Base-by-base conservation (phyloP, 2,329 filamentous ascomycete species). In the Chaetomiaceae sp. region DNA sequence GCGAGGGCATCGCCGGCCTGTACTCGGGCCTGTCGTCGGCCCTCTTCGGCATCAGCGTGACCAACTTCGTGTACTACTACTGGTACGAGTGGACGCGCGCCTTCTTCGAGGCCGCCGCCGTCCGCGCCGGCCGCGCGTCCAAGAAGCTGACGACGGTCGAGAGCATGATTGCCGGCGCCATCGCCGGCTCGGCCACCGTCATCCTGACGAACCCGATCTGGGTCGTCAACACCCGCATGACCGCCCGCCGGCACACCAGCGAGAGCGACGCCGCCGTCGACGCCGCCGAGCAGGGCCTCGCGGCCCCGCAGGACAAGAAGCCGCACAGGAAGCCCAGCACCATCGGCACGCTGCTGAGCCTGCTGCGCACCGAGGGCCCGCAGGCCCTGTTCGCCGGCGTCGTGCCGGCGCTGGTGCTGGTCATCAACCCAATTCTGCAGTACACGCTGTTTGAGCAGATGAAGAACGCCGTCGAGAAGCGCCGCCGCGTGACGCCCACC, bases 11-110 rank as follows among this genome's bases (percentile, higher is more conserved):
- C 47, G 73, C 79, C 2, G 93, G 93, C 26, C 81, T 98, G 29
- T 98, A 97, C 65, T 83, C 93, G 6, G 93, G 93, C 34, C 80
- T 98, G 49, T 88, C 95, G 67, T 94, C 87, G 52, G 93, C 93
- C 42, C 76, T 98, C 37, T 96, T 98, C 67, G 93, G 93, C 65
- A 97, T 98, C 73, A 93, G 86, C 67, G 84, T 98, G 58, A 98
- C 93, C 60, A 98, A 98, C 74, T 98, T 98, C 65, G 91, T 98
- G 38, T 98, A 98, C 76, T 98, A 98, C 73, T 98, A 97, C 76
- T 98, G 88, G 91, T 98, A 97, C 69, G 93, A 98, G 72, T 98
- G 88, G 87, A 93, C 89, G 53, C 83, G 90, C 49, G 77, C 84
- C 41, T 85, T 85, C 64, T 96, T 97, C 71, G 88, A 88, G 65